Evolutionary conservation across 2,329 filamentous ascomycete genomes (phyloP), one percentile per base, ranked within the genome.

Genomic region (Cryphonectria naterciae): DNA sequence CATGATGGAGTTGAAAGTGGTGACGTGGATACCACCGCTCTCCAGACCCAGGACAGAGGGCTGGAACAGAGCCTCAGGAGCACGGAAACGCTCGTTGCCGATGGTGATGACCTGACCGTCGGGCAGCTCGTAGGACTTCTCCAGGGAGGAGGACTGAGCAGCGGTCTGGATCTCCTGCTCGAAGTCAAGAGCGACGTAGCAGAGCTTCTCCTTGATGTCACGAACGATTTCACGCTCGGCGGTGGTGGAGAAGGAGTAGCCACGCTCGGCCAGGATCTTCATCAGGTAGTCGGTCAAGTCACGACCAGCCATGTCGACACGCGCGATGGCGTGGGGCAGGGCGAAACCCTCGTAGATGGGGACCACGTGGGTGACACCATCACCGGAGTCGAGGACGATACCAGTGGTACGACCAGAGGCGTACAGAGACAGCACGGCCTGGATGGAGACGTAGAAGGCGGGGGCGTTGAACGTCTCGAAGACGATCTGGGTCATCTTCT

Each of bases 401-500:
- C 96, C 96, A 77, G 96, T 99, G 87, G 96, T 98, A 95, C 96
- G 96, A 92, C 96, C 96, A 81, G 96, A 99, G 80, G 96, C 96
- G 88, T 99, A 99, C 84, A 99, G 93, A 76, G 96, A 99, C 80
- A 99, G 91, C 77, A 99, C 96, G 83, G 96, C 96, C 91, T 72
- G 71, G 86, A 99, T 99, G 82, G 96, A 98, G 89, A 99, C 96
- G 91, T 99, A 99, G 92, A 99, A 98, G 79, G 96, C 96, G 79
- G 96, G 96, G 80, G 96, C 95, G 89, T 99, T 98, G 92, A 99
- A 99, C 80, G 96, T 99, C 92, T 99, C 96, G 89, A 99, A 99
- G 85, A 99, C 95, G 78, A 99, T 99, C 89, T 99, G 96, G 79
- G 96, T 98, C 96, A 99, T 99, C 94, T 99, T 99, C 91, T 99